phyloP scores from a whole-genome alignment of 495 filamentous ascomycete genomes.

The Penicillium manginii region DNA sequence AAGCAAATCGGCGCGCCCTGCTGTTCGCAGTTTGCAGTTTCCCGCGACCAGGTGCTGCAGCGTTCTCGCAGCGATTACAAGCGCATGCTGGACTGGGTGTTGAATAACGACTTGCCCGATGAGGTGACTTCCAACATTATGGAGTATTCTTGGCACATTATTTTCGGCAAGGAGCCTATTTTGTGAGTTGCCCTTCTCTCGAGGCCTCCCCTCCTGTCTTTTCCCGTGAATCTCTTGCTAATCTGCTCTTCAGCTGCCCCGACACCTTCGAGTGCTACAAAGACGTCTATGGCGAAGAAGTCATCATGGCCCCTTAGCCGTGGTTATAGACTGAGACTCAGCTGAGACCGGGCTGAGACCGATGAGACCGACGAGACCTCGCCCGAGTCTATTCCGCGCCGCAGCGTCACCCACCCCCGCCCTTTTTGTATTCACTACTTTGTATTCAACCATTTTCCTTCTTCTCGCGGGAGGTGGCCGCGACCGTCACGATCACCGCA shows the following conservation, averaged over 20 bases:
- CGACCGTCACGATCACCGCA: conserved; percentile 1
- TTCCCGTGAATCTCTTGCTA: no score
- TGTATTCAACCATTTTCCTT: conserved; percentile 14
- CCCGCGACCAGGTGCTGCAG: conserved; percentile 52
- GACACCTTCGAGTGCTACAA: conserved; percentile 49
- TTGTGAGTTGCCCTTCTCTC: no score
- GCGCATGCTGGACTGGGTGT: conserved; percentile 62
- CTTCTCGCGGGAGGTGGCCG: conserved; percentile 1
- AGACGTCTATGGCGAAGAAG: conserved; percentile 48
- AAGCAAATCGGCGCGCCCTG: conserved; percentile 57
- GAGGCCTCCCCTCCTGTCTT: no score
- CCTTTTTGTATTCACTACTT: conserved; percentile 6
- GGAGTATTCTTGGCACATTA: conserved; percentile 60
- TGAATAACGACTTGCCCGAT: conserved; percentile 51
- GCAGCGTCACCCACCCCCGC: background rate
- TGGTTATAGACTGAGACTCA: no score
- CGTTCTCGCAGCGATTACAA: conserved; percentile 57
- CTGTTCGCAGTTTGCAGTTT: conserved; percentile 73
- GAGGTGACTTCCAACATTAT: conserved; percentile 50
- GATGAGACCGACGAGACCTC: no score
- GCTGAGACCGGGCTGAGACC: no score
- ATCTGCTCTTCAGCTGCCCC: conserved; percentile 43
- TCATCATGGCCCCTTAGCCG: conserved; percentile 8
- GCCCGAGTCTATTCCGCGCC: background rate
- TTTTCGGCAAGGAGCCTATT: conserved; percentile 56